A percentile compares a stretch with the other conserved stretches of the same genome.
phyloP scores from a whole-genome alignment of 495 filamentous ascomycete genomes.

The Trypethelium eluteriae region DNA sequence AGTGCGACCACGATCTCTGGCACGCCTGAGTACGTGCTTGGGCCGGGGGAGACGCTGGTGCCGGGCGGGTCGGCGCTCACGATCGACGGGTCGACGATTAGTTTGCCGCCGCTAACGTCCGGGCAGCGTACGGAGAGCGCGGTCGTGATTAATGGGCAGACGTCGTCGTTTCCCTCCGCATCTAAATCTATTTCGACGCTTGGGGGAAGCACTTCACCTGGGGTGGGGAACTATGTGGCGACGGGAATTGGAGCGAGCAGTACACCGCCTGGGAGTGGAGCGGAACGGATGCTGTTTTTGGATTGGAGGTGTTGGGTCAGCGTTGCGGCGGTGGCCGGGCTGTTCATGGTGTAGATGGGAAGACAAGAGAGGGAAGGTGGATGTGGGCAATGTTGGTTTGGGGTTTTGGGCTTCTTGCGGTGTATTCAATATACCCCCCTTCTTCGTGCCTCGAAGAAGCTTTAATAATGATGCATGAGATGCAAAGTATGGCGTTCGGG shows the following conservation, averaged over 20 bases:
- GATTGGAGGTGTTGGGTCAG: conserved; percentile 3
- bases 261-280: neutral
- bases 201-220: neutral
- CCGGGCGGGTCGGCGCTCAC: conserved; percentile 23
- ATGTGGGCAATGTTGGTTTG: neutral
- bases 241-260: neutral
- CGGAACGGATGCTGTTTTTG: neutral
- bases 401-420: neutral
- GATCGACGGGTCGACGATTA: neutral
- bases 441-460: neutral
- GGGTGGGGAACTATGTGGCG: conserved; percentile 10
- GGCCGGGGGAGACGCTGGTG: conserved; percentile 26
- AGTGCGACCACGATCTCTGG: conserved; percentile 28
- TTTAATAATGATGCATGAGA: neutral
- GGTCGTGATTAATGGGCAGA: conserved; percentile 30
- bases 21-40: conserved; percentile 30
- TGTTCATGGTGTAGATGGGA: neutral
- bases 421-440: neutral
- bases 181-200: neutral
- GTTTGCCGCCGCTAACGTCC: neutral
- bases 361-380: neutral
- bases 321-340: neutral
- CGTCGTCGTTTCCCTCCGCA: neutral
- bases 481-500: neutral
- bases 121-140: conserved; percentile 11